Percentiles rank a stretch among this genome's conserved stretches.
These are phyloP conservation scores for Rutstroemia sp. DNA, from an alignment of 2,329 filamentous ascomycete species.

Conservation along the genomic window DNA sequence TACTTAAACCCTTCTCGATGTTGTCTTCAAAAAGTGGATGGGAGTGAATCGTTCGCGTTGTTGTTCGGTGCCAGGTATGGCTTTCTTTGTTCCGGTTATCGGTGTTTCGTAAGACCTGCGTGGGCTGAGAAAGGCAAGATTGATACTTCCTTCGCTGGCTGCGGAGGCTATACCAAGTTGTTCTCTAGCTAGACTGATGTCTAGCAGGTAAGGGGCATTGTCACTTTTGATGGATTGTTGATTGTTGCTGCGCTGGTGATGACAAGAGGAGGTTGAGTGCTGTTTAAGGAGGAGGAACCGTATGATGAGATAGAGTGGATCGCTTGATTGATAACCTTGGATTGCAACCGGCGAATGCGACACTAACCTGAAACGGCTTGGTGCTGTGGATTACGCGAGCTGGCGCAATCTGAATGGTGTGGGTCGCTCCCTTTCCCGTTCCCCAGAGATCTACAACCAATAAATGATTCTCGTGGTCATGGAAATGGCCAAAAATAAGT, in stretches of 20 bases:
- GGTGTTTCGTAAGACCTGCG: conserved; percentile 28
- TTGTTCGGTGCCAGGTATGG: conserved; percentile 15
- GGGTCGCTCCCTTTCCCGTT: background rate
- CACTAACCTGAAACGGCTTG: background rate
- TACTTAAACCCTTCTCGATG: conserved; percentile 24
- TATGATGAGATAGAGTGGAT: background rate
- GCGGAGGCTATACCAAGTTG: conserved; percentile 35
- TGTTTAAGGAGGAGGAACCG: background rate
- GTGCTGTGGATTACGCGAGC: background rate
- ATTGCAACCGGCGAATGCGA: background rate
- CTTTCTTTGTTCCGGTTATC: conserved; percentile 9
- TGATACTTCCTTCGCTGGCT: conserved; percentile 38
- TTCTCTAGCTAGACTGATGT: conserved; percentile 38
- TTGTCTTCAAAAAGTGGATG: conserved; percentile 8
- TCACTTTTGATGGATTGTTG: conserved; percentile 11
- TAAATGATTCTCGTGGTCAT: background rate
- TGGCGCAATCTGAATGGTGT: background rate
- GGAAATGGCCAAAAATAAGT: background rate
- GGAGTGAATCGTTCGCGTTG: background rate
- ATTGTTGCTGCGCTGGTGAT: conserved; percentile 9
- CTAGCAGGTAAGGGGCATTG: conserved; percentile 34
- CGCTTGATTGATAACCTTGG: background rate
- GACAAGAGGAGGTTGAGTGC: background rate
- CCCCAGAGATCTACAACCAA: background rate
- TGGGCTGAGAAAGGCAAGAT: conserved; percentile 35